Base-by-base conservation (phyloP, 164 flowering plant species). In the Platanus orientalis region DNA sequence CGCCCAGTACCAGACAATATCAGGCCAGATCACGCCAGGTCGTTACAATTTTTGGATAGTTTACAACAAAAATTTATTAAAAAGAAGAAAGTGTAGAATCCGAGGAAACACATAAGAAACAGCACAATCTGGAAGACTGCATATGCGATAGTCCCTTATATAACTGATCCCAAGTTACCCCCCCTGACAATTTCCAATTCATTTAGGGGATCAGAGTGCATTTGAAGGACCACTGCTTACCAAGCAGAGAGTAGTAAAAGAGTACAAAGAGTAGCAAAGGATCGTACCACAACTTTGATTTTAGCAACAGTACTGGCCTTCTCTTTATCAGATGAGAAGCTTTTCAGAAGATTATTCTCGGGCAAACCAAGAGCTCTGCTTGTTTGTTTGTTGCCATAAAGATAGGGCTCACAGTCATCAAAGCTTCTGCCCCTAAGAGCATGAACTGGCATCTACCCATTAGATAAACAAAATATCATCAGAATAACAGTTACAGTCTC, bases 221-320 rank as follows among this genome's bases (percentile, higher is more conserved):
- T 6, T 53, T 53, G 28, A 54, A 44, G 17, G 7, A 60, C 26
- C 29, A 24, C 21, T 19, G 1, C 6, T 30, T 30, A 42, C 13
- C 39, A 29, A 26, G 47, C 16, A 27, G 5, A 1, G 19, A 24
- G 2, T 1, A 52, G 24, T 19, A 45, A 6, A 70, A 51, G 34
- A 59, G 5, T 36, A 52, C 49, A 20, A 65, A 36, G 13, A 21
- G 39, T 19, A 44, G 24, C n/a, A 53, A 23, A 61, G 56, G 26
- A 40, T 60, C 90, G 64, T 78, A 90, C 95, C 88, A 86, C 95
- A 47, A 90, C 97, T 86, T 88, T 90, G 65, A 90, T 88, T 72
- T 86, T 90, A 14, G 97, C 96, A 49, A 84, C 96, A 73, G 79
- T 78, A 63, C 80, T 82, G 54, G 78, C 61, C 71, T 78, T 84